phyloP scores from a whole-genome alignment of 371 early-diverging fungal genomes.

The Basidiobolus heterosporus region DNA sequence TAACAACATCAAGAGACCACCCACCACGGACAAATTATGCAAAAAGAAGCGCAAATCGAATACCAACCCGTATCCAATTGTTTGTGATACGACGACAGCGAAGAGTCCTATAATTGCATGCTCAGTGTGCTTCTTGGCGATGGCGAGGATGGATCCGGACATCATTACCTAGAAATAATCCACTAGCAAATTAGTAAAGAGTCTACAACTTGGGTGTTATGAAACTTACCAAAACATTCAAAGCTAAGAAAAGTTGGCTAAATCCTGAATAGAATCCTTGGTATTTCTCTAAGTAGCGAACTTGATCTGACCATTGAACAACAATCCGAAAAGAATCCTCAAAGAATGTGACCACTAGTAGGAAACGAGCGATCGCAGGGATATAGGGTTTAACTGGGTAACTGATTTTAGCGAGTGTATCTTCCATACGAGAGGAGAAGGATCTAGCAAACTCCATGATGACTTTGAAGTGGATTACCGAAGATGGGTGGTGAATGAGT shows the following conservation, averaged over 20 bases:
- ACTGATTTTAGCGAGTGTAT: conserved; percentile 48
- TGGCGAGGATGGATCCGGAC: conserved; percentile 54
- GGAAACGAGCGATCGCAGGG: conserved; percentile 73
- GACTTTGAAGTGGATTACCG: no score
- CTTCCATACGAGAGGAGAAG: conserved; percentile 42
- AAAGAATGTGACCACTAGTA: conserved; percentile 86
- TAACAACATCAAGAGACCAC: conserved; percentile 82
- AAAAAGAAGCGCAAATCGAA: conserved; percentile 79
- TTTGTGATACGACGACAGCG: conserved; percentile 67
- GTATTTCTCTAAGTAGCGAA: conserved; percentile 55
- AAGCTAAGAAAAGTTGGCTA: conserved; percentile 62
- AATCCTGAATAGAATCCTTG: conserved; percentile 60
- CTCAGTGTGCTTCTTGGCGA: conserved; percentile 59
- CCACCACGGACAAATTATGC: conserved; percentile 79
- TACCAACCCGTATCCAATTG: conserved; percentile 82
- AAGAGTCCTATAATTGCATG: conserved; percentile 65
- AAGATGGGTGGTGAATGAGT: no score
- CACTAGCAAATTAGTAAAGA: no score
- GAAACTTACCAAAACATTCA: conserved; percentile 52
- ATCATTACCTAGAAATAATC: conserved; percentile 64
- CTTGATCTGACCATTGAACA: conserved; percentile 78
- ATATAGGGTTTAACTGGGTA: conserved; percentile 81
- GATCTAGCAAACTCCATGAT: conserved; percentile 13
- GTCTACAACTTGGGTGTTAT: no score
- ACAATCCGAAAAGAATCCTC: conserved; percentile 83